phyloP scores from a whole-genome alignment of 1,139 yeast genomes.

The Magnusiomyces ingens region DNA sequence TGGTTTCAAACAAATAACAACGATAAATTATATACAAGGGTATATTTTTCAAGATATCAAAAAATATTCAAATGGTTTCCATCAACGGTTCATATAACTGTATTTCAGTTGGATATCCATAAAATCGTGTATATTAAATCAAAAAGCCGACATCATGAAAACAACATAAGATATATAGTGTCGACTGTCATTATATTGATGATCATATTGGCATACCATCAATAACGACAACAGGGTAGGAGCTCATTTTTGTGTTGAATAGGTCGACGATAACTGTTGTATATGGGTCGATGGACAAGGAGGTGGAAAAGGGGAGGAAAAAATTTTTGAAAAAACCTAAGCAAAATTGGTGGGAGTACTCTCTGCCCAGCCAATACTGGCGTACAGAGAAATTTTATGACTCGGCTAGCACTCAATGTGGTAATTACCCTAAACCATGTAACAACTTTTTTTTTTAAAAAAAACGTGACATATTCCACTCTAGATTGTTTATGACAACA shows the following conservation, averaged over 20 bases:
- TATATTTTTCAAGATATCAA: neutral
- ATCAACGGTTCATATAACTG: too few relatives aligned
- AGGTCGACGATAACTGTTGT: conserved; percentile 10
- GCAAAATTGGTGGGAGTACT: conserved; percentile 3
- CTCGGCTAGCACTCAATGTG: too few relatives aligned
- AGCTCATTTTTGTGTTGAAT: conserved; percentile 15
- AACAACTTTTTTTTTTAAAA: too few relatives aligned
- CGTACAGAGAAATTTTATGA: too few relatives aligned
- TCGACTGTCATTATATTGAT: neutral
- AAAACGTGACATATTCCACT: too few relatives aligned
- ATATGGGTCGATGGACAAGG: conserved; percentile 5
- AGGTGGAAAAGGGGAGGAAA: conserved; percentile 2
- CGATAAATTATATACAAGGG: neutral
- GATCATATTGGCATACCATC: conserved; percentile 13
- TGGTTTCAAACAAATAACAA: neutral
- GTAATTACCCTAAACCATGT: too few relatives aligned
- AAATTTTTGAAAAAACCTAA: conserved; percentile 1
- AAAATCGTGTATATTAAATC: too few relatives aligned
- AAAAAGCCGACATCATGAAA: too few relatives aligned
- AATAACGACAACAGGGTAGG: conserved; percentile 17
- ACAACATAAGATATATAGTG: neutral
- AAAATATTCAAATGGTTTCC: neutral
- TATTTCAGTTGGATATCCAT: too few relatives aligned
- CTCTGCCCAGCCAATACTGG: too few relatives aligned
- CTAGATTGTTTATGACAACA: too few relatives aligned